Conservation (phyloP, 2,329 filamentous ascomycete genomes). For the Aspergillus sojae region DNA sequence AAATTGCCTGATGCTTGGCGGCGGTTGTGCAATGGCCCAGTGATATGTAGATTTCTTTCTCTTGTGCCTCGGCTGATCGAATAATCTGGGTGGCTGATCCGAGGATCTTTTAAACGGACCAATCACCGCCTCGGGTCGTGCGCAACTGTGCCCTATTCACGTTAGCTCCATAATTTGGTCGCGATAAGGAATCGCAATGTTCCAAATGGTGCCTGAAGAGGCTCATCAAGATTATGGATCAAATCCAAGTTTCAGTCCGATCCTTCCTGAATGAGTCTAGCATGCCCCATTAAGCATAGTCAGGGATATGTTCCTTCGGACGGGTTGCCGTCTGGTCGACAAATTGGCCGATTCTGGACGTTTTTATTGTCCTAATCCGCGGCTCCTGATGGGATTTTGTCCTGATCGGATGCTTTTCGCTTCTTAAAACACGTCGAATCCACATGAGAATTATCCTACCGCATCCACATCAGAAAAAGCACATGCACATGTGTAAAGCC, state of each 20-base stretch:
- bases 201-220: no score
- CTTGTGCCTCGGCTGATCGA: constrained; percentile 7
- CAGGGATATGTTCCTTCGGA: neutral
- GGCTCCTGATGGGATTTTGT: no score
- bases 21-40: neutral
- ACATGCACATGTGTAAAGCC: neutral
- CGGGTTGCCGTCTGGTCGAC: no score
- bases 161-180: no score
- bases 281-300: neutral
- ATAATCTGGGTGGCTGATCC: constrained; percentile 1
- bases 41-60: neutral
- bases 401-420: no score
- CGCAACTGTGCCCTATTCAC: neutral
- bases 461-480: neutral
- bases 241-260: neutral
- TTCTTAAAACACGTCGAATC: no score
- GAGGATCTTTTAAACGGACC: neutral
- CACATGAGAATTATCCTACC: neutral
- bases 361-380: no score
- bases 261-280: neutral
- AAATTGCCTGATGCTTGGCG: neutral
- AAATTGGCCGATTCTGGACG: neutral
- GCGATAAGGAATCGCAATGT: neutral
- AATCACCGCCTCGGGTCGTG: neutral
- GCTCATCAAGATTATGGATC: neutral